Evolutionary conservation across 495 filamentous ascomycete species (phyloP).

Genomic region (Penicilliopsis zonata): DNA sequence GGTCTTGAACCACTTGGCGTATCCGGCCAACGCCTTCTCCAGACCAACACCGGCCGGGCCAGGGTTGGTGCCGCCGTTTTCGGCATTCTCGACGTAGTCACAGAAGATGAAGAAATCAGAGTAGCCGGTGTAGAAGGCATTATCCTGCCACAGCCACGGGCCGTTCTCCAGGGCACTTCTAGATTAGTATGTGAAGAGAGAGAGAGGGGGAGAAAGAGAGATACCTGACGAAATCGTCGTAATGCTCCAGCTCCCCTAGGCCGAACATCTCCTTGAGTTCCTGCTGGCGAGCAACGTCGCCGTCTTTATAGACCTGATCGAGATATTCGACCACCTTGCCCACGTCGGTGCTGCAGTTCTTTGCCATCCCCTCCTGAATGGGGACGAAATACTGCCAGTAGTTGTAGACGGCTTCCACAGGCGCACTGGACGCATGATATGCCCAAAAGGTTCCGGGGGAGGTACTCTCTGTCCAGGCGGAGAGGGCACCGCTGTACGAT

Average conservation of each 20-base stretch:
- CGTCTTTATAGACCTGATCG: slow-evolving; percentile 32
- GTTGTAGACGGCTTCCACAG: slow-evolving; percentile 49
- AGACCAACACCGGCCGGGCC: slow-evolving; percentile 39
- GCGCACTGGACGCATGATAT: slow-evolving; percentile 50
- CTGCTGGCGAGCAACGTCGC: slow-evolving; percentile 29
- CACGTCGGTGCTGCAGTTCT: slow-evolving; percentile 52
- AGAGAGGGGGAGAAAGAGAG: background rate
- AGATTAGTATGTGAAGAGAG: slow-evolving; percentile 4
- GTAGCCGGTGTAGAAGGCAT: slow-evolving; percentile 33
- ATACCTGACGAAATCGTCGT: slow-evolving; percentile 47
- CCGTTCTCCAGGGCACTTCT: slow-evolving; percentile 37
- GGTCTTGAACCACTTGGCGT: slow-evolving; percentile 39
- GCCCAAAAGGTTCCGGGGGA: slow-evolving; percentile 57
- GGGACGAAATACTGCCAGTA: slow-evolving; percentile 57
- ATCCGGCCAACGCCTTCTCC: slow-evolving; percentile 40
- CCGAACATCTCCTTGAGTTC: slow-evolving; percentile 47
- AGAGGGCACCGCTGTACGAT: slow-evolving; percentile 52
- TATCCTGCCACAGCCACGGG: slow-evolving; percentile 47
- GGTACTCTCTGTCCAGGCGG: slow-evolving; percentile 47
- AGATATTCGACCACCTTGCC: slow-evolving; percentile 42
- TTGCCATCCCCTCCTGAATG: slow-evolving; percentile 47
- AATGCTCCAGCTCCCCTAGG: slow-evolving; percentile 38
- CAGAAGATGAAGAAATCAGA: slow-evolving; percentile 44
- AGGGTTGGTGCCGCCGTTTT: slow-evolving; percentile 17
- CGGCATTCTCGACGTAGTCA: slow-evolving; percentile 33